phyloP scores from a whole-genome alignment of 1,139 yeast species.

The Geotrichum citri-aurantii region DNA sequence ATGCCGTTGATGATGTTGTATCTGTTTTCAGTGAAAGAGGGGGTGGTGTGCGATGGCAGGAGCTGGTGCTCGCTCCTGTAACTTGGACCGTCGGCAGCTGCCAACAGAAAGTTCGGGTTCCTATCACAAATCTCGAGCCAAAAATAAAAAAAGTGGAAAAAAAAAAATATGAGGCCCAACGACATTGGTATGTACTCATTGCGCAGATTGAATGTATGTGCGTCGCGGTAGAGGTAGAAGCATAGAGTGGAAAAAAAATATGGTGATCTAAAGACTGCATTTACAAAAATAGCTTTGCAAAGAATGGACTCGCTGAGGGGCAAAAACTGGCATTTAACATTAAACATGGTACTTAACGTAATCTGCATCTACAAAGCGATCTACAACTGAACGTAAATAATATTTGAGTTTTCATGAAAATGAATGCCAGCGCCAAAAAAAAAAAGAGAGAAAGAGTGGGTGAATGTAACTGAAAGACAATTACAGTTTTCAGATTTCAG shows the following conservation, averaged over 20 bases:
- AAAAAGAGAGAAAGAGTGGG: no score
- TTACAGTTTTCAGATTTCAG: no score
- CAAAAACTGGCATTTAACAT: not conserved
- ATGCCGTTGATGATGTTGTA: not conserved
- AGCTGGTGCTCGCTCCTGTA: not conserved
- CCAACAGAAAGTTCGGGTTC: not conserved
- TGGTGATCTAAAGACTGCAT: not conserved
- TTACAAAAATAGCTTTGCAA: not conserved
- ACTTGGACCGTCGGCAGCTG: not conserved
- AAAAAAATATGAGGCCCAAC: not conserved
- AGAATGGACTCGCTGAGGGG: not conserved
- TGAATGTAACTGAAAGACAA: not conserved
- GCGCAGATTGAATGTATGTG: not conserved
- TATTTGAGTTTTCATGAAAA: not conserved
- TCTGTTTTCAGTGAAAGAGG: no score
- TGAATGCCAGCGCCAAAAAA: not conserved
- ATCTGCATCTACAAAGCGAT: not conserved
- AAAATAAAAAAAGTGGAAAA: not conserved
- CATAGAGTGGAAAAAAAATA: not conserved
- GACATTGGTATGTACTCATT: not conserved
- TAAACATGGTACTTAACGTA: not conserved
- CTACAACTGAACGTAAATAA: not conserved
- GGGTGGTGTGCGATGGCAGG: no score
- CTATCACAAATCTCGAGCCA: not conserved
- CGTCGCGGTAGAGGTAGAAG: not conserved